Evolutionary conservation across 2,329 filamentous ascomycete genomes (phyloP), one percentile per base, ranked within the genome.

Genomic region (Clarireedia monteithiana): DNA sequence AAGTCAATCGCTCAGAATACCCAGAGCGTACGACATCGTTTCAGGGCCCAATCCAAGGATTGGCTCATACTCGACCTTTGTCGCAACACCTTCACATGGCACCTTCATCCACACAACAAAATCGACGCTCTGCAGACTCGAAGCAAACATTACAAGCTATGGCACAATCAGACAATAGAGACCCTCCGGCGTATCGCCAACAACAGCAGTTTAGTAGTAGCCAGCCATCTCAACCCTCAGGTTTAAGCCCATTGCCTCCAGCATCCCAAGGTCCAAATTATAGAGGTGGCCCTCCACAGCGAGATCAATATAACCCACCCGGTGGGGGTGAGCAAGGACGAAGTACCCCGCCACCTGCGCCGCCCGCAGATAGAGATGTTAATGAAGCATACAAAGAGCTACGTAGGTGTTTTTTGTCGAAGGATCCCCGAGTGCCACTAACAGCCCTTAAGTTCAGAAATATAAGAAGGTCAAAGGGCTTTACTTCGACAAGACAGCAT

Each of bases 401-500:
- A 68, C 73, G 62, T 71, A 75, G 61, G 66, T 73, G 44, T 17
- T 12, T 14, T 30, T 14, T 42, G n/a, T 9, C 4, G 6, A 17
- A 30, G 23, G 7, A 1, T 55, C 30, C 24, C 15, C 14, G 15
- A 7, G 4, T 24, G 4, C 48, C 53, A 55, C 60, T 64, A 51
- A 64, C 46, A 27, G 24, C 15, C n/a, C 27, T 36, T 17, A 61
- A 96, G 91, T 94, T 67, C 84, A 83, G 63, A 99, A 99, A 75
- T 99, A 99, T 71, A 95, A 95, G 71, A 96, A 96, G 69, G 92
- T 99, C 57, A 99, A 99, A 76, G 85, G 91, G 55, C 88, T 96
- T 66, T 99, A 96, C 70, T 97, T 97, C 70, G 94, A 97, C 62
- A 86, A 95, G 65, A 88, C 86, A 62, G 80, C 84, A 17, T 91